Evolutionary conservation across 805 yeast genomes (phyloP).

Genomic region (Candida vartiovaarae): DNA sequence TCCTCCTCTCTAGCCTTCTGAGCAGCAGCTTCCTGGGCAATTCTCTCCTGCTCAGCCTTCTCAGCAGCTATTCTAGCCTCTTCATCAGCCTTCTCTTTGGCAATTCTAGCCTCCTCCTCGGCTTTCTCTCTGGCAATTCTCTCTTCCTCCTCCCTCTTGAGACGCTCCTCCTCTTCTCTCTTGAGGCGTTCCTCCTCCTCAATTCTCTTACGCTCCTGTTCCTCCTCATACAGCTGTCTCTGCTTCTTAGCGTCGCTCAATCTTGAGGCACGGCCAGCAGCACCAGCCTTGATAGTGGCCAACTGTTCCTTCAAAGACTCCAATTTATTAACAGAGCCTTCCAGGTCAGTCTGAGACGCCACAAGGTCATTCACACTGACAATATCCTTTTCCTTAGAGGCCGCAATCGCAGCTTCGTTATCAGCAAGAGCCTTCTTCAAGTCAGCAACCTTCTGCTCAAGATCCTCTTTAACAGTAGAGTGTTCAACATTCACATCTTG

Average conservation of each 20-base stretch:
- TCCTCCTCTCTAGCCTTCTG: slow-evolving; percentile 5
- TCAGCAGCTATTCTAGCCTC: slow-evolving; percentile 5
- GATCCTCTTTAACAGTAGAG: slow-evolving; percentile 9
- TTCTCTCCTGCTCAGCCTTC: slow-evolving; percentile 6
- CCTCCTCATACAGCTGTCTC: slow-evolving; percentile 18
- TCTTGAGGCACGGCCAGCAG: slow-evolving; percentile 16
- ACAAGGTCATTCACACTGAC: slow-evolving; percentile 9
- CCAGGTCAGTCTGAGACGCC: slow-evolving; percentile 14
- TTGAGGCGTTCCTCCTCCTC: slow-evolving; percentile 12
- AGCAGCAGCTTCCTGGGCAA: slow-evolving; percentile 4
- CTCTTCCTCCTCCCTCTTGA: slow-evolving; percentile 7
- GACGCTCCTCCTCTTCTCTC: slow-evolving; percentile 9
- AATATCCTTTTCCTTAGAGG: slow-evolving; percentile 10
- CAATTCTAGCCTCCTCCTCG: slow-evolving; percentile 3
- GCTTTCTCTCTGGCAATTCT: slow-evolving; percentile 6
- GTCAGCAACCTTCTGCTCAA: slow-evolving; percentile 15
- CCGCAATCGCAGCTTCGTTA: slow-evolving; percentile 13
- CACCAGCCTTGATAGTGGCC: slow-evolving; percentile 17
- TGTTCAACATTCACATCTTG: slow-evolving; percentile 14
- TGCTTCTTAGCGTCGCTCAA: slow-evolving; percentile 18
- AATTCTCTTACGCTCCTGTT: slow-evolving; percentile 6
- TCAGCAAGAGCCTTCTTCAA: slow-evolving; percentile 15
- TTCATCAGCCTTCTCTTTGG: slow-evolving; percentile 7
- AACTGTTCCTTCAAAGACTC: slow-evolving; percentile 16
- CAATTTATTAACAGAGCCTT: slow-evolving; percentile 10